A percentile compares a stretch with the other conserved stretches of the same genome.
Evolutionary conservation across 768 basidiomycete genomes (phyloP).

Genomic region (Boletellus sp.): DNA sequence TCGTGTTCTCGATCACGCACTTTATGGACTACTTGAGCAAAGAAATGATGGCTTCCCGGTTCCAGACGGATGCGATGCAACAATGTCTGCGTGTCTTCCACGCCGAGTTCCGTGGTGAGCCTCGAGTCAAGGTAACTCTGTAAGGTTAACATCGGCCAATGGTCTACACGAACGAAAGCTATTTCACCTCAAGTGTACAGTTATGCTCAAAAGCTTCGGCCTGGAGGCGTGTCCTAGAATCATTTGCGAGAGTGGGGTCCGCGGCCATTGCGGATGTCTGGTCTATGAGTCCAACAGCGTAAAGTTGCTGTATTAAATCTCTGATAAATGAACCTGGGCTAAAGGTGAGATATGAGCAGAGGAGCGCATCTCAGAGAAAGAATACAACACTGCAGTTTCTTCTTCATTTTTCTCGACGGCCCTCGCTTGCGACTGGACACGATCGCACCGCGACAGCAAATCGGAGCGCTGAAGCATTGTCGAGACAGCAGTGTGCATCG

Average conservation of each 20-base stretch:
- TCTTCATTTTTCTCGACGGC: conserved; percentile 18
- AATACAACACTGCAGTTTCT: conserved; percentile 18
- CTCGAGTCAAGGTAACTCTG: conserved; percentile 52
- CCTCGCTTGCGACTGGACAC: conserved; percentile 36
- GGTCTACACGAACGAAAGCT: neutral
- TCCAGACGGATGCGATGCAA: conserved; percentile 51
- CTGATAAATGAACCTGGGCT: conserved; percentile 27
- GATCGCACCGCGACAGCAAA: conserved; percentile 53
- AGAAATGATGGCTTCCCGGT: conserved; percentile 50
- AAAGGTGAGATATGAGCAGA: conserved; percentile 9
- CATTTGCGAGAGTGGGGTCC: conserved; percentile 49
- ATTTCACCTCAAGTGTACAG: conserved; percentile 53
- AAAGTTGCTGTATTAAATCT: conserved; percentile 47
- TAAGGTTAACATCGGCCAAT: conserved; percentile 5
- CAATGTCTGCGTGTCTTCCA: conserved; percentile 35
- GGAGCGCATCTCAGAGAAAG: neutral
- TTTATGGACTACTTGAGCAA: conserved; percentile 54
- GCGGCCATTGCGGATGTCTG: conserved; percentile 46
- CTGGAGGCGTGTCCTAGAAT: conserved; percentile 46
- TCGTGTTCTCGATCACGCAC: conserved; percentile 35
- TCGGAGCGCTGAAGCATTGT: conserved; percentile 49
- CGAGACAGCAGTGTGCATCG: conserved; percentile 50
- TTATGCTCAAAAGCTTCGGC: conserved; percentile 60
- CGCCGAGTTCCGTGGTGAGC: conserved; percentile 46
- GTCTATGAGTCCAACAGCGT: conserved; percentile 53